Evolutionary conservation across 2,329 filamentous ascomycete genomes (phyloP), one percentile per base, ranked within the genome.

Genomic region (Fusarium sp.): DNA sequence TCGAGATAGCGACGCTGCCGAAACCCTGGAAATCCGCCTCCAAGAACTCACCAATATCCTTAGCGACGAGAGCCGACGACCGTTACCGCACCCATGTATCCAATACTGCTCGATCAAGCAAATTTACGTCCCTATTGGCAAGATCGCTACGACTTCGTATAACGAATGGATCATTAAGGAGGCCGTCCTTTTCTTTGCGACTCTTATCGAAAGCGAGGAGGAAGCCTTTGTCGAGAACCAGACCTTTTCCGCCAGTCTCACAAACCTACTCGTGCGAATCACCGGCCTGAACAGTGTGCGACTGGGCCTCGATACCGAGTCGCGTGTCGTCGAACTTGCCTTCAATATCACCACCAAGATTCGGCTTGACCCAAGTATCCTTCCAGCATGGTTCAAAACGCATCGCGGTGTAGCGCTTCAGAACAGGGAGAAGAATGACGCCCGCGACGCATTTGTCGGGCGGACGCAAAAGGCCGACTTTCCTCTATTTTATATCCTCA

Each of bases 281-380:
- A 90, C 92, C 3, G 90, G 91, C 42, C 86, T 88, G 62, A 92
- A 92, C 72, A 90, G 88, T 75, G 88, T 92, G 65, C 86, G 89
- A n/a, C 83, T 94, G 6, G 89, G 91, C 37, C 86, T 89, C 54
- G 92, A 97, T 60, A 94, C 92, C 12, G 94, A 98, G 78, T 91
- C 91, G 11, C 90, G 94, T 62, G 90, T 98, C 47, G 92, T 98
- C 52, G 95, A 99, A 81, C 83, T 99, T 57, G 87, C 97, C 44
- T 99, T 99, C 81, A 97, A 95, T 67, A 94, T 99, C 71, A 93
- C 96, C 20, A 97, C 96, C 71, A 98, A 98, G 84, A 97, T 99
- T 72, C 87, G 96, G 45, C 83, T 97, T 65, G 91, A 97, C 72
- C 94, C 96, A 6, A 87, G 90, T 61, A 95, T 98, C 56, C 82